A percentile compares a stretch with the other conserved stretches of the same genome.
phyloP scores from a whole-genome alignment of 805 yeast genomes.

The Zygosaccharomyces rouxii region DNA sequence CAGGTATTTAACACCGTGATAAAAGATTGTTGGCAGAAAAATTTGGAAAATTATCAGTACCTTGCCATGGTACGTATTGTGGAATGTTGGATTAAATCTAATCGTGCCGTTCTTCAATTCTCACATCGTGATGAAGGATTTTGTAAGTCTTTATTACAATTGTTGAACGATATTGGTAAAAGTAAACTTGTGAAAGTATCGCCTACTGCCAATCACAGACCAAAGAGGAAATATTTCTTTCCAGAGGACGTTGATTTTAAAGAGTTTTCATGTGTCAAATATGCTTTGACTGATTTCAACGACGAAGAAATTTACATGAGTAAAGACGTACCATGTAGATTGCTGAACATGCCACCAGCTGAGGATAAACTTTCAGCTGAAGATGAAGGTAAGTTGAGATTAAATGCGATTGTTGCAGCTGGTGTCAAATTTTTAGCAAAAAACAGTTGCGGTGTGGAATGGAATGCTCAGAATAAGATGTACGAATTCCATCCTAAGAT shows the following conservation, averaged over 20 bases:
- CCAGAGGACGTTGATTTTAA: conserved; percentile 60
- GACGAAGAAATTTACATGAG: conserved; percentile 36
- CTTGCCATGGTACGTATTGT: conserved; percentile 46
- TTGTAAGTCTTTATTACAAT: conserved; percentile 28
- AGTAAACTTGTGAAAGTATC: conserved; percentile 10
- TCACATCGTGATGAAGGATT: conserved; percentile 34
- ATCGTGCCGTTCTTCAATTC: conserved; percentile 40
- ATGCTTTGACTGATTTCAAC: conserved; percentile 55
- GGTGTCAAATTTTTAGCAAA: conserved; percentile 17
- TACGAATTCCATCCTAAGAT: conserved; percentile 5
- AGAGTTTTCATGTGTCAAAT: conserved; percentile 54
- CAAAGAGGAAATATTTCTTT: conserved; percentile 51
- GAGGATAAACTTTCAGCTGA: conserved; percentile 7
- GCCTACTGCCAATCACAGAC: conserved; percentile 25
- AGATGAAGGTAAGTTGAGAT: conserved; percentile 14
- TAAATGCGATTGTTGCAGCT: conserved; percentile 17
- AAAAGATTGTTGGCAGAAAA: conserved; percentile 27
- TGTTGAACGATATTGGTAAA: conserved; percentile 31
- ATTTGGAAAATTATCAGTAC: conserved; percentile 19
- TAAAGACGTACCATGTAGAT: conserved; percentile 17
- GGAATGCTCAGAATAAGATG: conserved; percentile 12
- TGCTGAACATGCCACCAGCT: conserved; percentile 18
- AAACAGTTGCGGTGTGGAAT: conserved; percentile 20
- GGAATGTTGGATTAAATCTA: conserved; percentile 54
- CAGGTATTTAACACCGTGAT: conserved; percentile 34